phyloP scores from a whole-genome alignment of 257 asterid genomes.

The Nicotiana noctiflora region DNA sequence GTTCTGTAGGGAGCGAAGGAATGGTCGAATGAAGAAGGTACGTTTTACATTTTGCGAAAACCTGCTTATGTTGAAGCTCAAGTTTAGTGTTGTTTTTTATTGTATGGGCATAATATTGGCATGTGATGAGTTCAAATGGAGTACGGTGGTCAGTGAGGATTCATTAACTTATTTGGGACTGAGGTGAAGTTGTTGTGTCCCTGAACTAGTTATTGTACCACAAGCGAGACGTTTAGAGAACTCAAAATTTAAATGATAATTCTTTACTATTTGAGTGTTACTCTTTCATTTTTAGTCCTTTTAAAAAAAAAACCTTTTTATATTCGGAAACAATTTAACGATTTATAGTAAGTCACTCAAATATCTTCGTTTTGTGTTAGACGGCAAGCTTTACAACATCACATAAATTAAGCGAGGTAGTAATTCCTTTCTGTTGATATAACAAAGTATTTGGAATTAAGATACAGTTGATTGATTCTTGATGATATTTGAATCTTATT shows the following conservation, averaged over 20 bases:
- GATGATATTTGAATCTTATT: background rate
- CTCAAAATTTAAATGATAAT: background rate
- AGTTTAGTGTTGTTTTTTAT: background rate
- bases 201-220: background rate
- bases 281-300: no score
- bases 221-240: background rate
- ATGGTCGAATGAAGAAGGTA: slow-evolving; percentile 89
- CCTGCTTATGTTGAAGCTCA: background rate
- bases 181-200: background rate
- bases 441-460: background rate
- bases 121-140: no score
- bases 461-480: background rate
- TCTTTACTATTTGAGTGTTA: background rate
- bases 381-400: no score
- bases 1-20: slow-evolving; percentile 60
- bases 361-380: no score
- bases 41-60: background rate
- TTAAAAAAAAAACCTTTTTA: no score
- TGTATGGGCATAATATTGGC: no score
- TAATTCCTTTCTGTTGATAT: background rate
- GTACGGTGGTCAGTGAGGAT: no score
- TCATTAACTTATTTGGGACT: no score
- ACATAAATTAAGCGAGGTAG: no score
- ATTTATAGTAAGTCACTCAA: no score
- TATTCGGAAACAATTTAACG: no score